Percentiles rank a stretch among this genome's conserved stretches.
phyloP scores from a whole-genome alignment of 1,284 basidiomycete species.

The Sanguinoderma infundibulare region DNA sequence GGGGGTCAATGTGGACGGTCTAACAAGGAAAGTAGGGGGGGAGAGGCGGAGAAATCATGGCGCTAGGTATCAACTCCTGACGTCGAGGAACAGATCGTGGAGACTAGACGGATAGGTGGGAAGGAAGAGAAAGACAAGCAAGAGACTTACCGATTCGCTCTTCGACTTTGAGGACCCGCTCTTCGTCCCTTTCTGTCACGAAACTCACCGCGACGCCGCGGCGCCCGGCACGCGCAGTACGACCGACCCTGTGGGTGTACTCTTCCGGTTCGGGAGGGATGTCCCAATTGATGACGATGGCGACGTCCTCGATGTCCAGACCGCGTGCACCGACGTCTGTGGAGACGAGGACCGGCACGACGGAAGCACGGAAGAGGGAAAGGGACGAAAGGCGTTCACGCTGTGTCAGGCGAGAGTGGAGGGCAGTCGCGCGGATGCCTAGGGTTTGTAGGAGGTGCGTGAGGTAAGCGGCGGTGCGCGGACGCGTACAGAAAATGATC shows the following conservation, averaged over 20 bases:
- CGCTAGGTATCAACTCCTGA: not conserved
- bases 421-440: slow-evolving; percentile 83
- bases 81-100: not conserved
- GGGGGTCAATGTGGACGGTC: no score
- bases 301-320: slow-evolving; percentile 94
- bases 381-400: slow-evolving; percentile 86
- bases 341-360: slow-evolving; percentile 91
- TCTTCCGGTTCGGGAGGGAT: slow-evolving; percentile 79
- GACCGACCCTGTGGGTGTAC: slow-evolving; percentile 82
- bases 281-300: slow-evolving; percentile 97
- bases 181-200: slow-evolving; percentile 93
- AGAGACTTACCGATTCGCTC: slow-evolving; percentile 75
- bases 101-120: not conserved
- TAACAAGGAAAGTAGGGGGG: not conserved
- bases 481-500: slow-evolving; percentile 93
- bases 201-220: slow-evolving; percentile 92
- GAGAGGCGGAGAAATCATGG: not conserved
- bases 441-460: slow-evolving; percentile 82
- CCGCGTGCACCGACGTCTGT: slow-evolving; percentile 96
- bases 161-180: slow-evolving; percentile 85
- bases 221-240: slow-evolving; percentile 94
- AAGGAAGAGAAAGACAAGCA: not conserved
- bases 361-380: slow-evolving; percentile 84
- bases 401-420: slow-evolving; percentile 94
- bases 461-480: slow-evolving; percentile 90